Percentiles rank a stretch among this genome's conserved stretches.
These are phyloP conservation scores for Neurospora sp. DNA, from an alignment of 495 filamentous ascomycete genomes.

Conservation along the genomic window DNA sequence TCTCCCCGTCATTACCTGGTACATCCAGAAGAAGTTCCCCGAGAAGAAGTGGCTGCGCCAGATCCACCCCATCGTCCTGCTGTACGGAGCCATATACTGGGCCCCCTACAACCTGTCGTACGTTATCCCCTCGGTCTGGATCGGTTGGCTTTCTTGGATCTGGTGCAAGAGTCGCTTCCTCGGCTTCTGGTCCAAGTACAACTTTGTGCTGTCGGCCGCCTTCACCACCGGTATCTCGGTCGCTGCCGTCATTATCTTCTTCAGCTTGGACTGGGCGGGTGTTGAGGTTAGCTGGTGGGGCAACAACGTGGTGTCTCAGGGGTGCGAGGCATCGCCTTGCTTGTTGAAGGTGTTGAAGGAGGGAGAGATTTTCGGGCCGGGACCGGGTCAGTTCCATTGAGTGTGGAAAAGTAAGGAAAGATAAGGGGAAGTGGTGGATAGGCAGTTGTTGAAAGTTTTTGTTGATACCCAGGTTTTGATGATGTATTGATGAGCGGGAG, in stretches of 20 bases:
- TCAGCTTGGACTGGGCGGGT: constrained; percentile 20
- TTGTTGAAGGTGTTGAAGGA: constrained; percentile 13
- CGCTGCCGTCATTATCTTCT: constrained; percentile 28
- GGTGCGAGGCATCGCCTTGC: constrained; percentile 24
- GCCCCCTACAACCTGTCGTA: constrained; percentile 27
- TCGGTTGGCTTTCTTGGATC: constrained; percentile 28
- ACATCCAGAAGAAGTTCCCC: constrained; percentile 12
- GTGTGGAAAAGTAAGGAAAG: not conserved
- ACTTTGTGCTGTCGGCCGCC: constrained; percentile 22
- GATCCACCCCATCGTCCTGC: constrained; percentile 25
- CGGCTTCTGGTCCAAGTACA: constrained; percentile 17
- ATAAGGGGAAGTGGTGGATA: not conserved
- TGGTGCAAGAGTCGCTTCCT: constrained; percentile 26
- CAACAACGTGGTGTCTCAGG: constrained; percentile 18
- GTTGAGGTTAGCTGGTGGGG: constrained; percentile 27
- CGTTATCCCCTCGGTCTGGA: constrained; percentile 22
- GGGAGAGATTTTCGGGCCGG: constrained; percentile 28
- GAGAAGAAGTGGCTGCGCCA: constrained; percentile 20
- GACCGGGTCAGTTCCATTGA: constrained; percentile 22
- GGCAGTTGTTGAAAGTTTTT: not conserved
- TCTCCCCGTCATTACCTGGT: constrained; percentile 19
- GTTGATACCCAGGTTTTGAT: not conserved
- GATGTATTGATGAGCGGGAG: not conserved
- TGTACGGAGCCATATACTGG: constrained; percentile 22
- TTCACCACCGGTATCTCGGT: constrained; percentile 25